Base-by-base conservation (phyloP, 1,284 basidiomycete genomes). In the Irpex rosettiformis region DNA sequence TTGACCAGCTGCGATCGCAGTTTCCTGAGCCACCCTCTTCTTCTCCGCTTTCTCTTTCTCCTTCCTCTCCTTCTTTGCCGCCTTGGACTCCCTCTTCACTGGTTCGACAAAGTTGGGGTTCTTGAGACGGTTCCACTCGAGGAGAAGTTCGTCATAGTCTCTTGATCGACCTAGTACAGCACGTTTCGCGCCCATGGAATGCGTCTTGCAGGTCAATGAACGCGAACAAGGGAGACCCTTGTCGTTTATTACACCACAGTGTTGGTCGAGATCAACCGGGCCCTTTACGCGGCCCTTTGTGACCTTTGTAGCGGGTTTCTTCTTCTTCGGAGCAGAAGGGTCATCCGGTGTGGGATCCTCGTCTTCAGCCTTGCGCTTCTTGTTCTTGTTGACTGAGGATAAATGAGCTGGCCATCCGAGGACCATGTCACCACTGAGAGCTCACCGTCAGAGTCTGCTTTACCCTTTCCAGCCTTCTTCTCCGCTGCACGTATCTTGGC, bases 221-320 rank as follows among this genome's bases (percentile, higher is more conserved):
- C 96, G 92, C n/a, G 94, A 94, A 72, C 96, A 99, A 0, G 93
- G 94, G 8, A 94, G 77, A 49, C 84, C 84, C 72, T 98, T 98
- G 76, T 98, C 96, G 76, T 96, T 98, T 72, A 98, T 96, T 49
- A 99, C 96, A 57, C 97, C 96, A 67, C 96, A 99, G 67, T 98
- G 95, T 62, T 86, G 88, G 77, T 98, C 94, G 64, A 91, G 87
- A 72, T 98, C 90, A 55, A 96, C 85, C 1, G 94, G 94, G 1
- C 91, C 91, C 68, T 93, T 91, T 61, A 84, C 75, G 47, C 93
- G 85, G 11, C 86, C 85, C 69, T 89, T 91, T 13, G 82, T 90
- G 65, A 83, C 79, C 71, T 89, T 93, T 59, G 81, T 77, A 54
- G 79, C 75, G 10, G 86, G 81, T 71, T 91, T 91, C 72, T 91